These are phyloP conservation scores for Solanum hybrid DNA, from an alignment of 305 asterid genomes.

Conservation along the genomic window DNA sequence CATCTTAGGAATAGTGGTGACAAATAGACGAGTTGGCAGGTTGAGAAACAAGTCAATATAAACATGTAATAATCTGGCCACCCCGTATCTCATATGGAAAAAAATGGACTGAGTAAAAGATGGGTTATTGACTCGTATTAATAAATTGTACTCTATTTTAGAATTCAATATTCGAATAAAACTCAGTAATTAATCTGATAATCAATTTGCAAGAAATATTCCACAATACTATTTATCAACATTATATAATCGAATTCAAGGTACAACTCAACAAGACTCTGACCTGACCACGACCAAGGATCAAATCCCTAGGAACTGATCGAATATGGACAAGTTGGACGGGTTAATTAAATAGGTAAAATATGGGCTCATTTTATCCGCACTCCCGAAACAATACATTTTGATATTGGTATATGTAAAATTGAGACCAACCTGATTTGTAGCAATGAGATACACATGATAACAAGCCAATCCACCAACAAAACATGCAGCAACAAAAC, in stretches of 20 bases:
- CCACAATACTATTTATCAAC: not conserved
- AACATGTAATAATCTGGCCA: not conserved
- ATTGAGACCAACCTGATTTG: slow-evolving; percentile 10
- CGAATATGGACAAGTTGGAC: not conserved
- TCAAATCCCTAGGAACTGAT: not conserved
- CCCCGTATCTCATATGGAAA: not conserved
- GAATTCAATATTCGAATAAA: not conserved
- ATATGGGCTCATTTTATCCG: not conserved
- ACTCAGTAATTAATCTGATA: not conserved
- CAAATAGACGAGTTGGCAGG: no score
- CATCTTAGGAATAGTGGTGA: not conserved
- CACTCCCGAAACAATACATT: not conserved
- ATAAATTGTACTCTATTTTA: not conserved
- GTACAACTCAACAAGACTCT: not conserved
- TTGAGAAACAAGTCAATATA: not conserved
- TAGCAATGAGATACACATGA: slow-evolving; percentile 17
- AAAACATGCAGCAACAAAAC: slow-evolving; percentile 6
- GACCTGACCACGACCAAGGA: not conserved
- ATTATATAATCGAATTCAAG: not conserved
- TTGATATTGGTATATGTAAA: not conserved
- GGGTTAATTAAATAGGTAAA: not conserved
- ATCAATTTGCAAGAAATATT: not conserved
- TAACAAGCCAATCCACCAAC: slow-evolving; percentile 24
- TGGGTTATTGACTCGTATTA: not conserved
- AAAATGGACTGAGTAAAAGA: not conserved